Conservation (phyloP, 306 rosid genomes). For the barrel medic (Medicago truncatula) region DNA sequence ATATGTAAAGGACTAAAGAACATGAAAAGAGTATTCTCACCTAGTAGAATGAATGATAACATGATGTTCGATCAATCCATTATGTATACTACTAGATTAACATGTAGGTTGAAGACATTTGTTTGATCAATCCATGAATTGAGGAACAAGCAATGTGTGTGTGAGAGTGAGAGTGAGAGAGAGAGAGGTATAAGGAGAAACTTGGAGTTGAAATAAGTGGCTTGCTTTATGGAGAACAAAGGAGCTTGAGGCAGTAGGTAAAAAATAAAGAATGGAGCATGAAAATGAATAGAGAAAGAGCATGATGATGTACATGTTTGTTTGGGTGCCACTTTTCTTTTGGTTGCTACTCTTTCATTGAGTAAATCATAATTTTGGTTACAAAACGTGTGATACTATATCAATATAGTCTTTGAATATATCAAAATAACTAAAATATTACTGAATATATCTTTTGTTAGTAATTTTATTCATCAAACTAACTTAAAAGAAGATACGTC, state of each 20-base stretch:
- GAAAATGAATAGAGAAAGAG: conserved; percentile 43
- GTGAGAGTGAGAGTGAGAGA: conserved; percentile 16
- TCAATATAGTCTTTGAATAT: neutral
- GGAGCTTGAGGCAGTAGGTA: conserved; percentile 57
- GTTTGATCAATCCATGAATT: conserved; percentile 40
- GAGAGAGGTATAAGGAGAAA: conserved; percentile 42
- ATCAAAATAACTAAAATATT: neutral
- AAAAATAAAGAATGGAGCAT: conserved; percentile 40
- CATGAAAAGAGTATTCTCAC: conserved; percentile 29
- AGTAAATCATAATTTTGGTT: neutral
- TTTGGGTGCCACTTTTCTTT: conserved; percentile 44
- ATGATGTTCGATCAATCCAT: conserved; percentile 18
- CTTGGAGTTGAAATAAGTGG: conserved; percentile 41
- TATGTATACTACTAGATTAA: conserved; percentile 6
- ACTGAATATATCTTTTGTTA: neutral
- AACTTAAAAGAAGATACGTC: neutral
- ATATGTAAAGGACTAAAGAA: conserved; percentile 7
- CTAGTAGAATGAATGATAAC: conserved; percentile 6
- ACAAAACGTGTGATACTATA: neutral
- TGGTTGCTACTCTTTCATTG: neutral
- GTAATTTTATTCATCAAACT: neutral
- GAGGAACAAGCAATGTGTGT: conserved; percentile 27
- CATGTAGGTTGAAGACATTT: conserved; percentile 26
- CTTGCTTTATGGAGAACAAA: conserved; percentile 40
- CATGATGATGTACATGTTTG: conserved; percentile 45